phyloP scores from a whole-genome alignment of 352 stramenopile species.

The Salisapilia sapeloensis region DNA sequence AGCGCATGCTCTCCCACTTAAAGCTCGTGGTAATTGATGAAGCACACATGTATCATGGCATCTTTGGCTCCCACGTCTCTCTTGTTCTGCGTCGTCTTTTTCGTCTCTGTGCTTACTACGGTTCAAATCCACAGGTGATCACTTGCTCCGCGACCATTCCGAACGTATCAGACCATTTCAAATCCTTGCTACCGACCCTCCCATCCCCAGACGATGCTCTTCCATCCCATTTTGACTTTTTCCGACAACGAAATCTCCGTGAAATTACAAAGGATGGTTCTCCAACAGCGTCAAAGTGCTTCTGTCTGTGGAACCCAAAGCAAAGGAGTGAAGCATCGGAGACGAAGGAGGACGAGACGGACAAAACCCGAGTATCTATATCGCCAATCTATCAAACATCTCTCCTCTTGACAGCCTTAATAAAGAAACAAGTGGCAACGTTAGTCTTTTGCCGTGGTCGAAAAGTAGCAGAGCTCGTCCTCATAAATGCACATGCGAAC shows the following conservation, averaged over 20 bases:
- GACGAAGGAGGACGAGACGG: not conserved
- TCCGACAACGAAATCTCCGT: conserved; percentile 22
- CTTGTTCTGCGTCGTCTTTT: conserved; percentile 84
- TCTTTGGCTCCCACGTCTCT: conserved; percentile 74
- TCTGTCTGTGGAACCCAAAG: conserved; percentile 93
- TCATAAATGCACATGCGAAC: conserved; percentile 71
- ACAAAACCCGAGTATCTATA: not conserved
- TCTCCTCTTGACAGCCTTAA: conserved; percentile 81
- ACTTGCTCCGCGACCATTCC: conserved; percentile 93
- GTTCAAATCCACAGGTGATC: conserved; percentile 78
- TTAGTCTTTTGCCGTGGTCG: conserved; percentile 92
- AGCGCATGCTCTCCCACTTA: conserved; percentile 78
- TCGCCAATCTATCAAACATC: conserved; percentile 86
- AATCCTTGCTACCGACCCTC: conserved; percentile 67
- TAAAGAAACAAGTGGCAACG: conserved; percentile 81
- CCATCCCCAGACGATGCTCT: conserved; percentile 7
- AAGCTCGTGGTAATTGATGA: conserved; percentile 65
- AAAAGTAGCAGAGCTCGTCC: conserved; percentile 86
- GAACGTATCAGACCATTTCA: conserved; percentile 87
- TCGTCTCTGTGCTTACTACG: conserved; percentile 74
- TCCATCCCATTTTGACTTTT: conserved; percentile 39
- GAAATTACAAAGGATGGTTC: conserved; percentile 85
- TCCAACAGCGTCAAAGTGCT: conserved; percentile 82
- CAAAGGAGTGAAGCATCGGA: conserved; percentile 10
- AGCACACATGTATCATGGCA: conserved; percentile 90